Percentiles rank a stretch among this genome's conserved stretches.
phyloP scores from a whole-genome alignment of 257 asterid genomes.

The Parsonsia alboflavescens region DNA sequence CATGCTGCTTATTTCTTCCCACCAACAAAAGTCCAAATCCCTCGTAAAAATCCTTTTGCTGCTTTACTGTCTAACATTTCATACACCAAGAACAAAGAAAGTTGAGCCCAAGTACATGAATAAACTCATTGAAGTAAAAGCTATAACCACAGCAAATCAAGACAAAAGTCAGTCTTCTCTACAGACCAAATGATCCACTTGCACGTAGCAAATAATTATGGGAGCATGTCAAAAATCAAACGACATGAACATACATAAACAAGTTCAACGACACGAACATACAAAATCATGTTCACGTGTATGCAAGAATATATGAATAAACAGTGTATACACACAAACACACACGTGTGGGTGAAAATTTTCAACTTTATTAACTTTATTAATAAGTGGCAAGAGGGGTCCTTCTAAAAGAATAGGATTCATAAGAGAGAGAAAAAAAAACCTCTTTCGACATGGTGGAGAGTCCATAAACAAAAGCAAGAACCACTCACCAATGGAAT shows the following conservation, averaged over 20 bases:
- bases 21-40: not conserved
- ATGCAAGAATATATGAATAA: slow-evolving; percentile 1
- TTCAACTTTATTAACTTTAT: slow-evolving; percentile 13
- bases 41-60: not conserved
- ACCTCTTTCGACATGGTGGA: slow-evolving; percentile 30
- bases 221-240: not conserved
- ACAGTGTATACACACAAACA: not conserved
- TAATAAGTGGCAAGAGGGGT: slow-evolving; percentile 28
- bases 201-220: not conserved
- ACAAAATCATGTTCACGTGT: slow-evolving; percentile 13
- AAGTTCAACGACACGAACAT: not conserved
- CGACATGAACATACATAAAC: not conserved
- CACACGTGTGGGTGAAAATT: slow-evolving; percentile 19
- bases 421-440: slow-evolving; percentile 5
- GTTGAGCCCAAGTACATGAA: not conserved
- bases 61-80: slow-evolving; percentile 1
- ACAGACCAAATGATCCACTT: slow-evolving; percentile 1
- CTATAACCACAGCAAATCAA: not conserved
- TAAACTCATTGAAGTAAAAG: not conserved
- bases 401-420: slow-evolving; percentile 33
- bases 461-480: slow-evolving; percentile 26
- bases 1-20: not conserved
- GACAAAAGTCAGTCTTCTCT: no score
- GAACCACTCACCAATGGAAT: slow-evolving; percentile 27
- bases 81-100: not conserved